Evolutionary conservation across 1,139 yeast species (phyloP).

Genomic region (Geotrichum europaeum): DNA sequence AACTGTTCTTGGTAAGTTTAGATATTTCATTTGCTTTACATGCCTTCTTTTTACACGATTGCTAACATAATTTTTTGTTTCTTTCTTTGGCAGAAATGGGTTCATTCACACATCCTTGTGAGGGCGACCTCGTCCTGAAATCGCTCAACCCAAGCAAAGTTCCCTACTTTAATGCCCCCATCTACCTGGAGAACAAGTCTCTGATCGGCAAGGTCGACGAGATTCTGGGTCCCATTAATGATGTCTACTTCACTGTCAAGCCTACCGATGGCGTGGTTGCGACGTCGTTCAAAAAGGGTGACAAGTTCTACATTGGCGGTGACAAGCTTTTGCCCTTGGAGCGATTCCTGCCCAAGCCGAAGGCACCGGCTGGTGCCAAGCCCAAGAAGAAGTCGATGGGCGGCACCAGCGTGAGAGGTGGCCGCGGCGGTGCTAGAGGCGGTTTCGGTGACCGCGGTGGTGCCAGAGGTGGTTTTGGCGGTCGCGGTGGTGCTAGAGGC

Average conservation of each 20-base stretch:
- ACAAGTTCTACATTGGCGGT: conserved; percentile 90
- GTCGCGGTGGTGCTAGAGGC: conserved; percentile 35
- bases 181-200: conserved; percentile 85
- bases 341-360: conserved; percentile 91
- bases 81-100: conserved; percentile 72
- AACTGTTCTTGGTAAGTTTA: conserved; percentile 41
- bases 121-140: conserved; percentile 95
- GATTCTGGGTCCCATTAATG: conserved; percentile 94
- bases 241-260: conserved; percentile 92
- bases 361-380: conserved; percentile 69
- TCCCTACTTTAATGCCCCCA: conserved; percentile 98
- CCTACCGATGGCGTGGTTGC: conserved; percentile 96
- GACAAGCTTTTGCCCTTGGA: conserved; percentile 94
- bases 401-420: conserved; percentile 41
- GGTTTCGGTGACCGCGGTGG: conserved; percentile 42
- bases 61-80: background rate
- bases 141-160: conserved; percentile 79
- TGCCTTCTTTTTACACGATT: background rate
- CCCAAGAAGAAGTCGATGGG: conserved; percentile 56
- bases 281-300: conserved; percentile 86
- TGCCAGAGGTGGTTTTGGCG: conserved; percentile 36
- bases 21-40: conserved; percentile 13
- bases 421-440: conserved; percentile 38
- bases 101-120: conserved; percentile 82
- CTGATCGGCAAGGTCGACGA: conserved; percentile 98